Percentiles rank a stretch among this genome's conserved stretches.
Evolutionary conservation across 2,329 filamentous ascomycete genomes (phyloP).

Genomic region (Aspergillus awamori): DNA sequence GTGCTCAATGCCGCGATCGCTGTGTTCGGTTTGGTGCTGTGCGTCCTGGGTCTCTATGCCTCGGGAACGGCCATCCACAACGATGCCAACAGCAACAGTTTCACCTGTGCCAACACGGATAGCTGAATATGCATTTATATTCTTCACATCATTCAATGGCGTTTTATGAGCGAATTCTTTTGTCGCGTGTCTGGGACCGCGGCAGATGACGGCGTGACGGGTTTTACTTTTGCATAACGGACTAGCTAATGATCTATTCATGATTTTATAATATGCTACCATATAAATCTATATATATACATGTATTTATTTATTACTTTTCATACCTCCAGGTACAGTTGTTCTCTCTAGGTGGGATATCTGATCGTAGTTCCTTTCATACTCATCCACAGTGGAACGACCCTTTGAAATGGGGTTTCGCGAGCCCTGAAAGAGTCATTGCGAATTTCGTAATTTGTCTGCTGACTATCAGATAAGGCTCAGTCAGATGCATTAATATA

Average conservation of each 20-base stretch:
- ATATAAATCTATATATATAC: too few species aligned
- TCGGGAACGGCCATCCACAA: conserved; percentile 32
- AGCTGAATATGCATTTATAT: background rate
- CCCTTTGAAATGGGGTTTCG: background rate
- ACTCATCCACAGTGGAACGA: background rate
- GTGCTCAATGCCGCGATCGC: conserved; percentile 22
- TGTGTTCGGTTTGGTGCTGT: conserved; percentile 23
- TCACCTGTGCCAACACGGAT: conserved; percentile 30
- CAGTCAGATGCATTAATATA: too few species aligned
- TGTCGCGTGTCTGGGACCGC: background rate
- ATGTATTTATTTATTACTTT: too few species aligned
- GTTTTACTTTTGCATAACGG: background rate
- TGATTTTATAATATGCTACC: background rate
- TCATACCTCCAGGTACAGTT: too few species aligned
- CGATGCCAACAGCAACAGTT: conserved; percentile 25
- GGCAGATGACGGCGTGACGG: background rate
- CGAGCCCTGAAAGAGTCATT: too few species aligned
- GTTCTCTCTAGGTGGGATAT: background rate
- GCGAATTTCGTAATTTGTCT: too few species aligned
- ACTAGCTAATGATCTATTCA: background rate
- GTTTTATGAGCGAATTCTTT: background rate
- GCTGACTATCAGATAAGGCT: too few species aligned
- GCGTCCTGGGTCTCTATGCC: conserved; percentile 31
- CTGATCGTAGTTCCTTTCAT: background rate
- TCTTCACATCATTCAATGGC: background rate